These are phyloP conservation scores for Aspergillus bridgeri DNA, from an alignment of 495 filamentous ascomycete species.

Conservation along the genomic window DNA sequence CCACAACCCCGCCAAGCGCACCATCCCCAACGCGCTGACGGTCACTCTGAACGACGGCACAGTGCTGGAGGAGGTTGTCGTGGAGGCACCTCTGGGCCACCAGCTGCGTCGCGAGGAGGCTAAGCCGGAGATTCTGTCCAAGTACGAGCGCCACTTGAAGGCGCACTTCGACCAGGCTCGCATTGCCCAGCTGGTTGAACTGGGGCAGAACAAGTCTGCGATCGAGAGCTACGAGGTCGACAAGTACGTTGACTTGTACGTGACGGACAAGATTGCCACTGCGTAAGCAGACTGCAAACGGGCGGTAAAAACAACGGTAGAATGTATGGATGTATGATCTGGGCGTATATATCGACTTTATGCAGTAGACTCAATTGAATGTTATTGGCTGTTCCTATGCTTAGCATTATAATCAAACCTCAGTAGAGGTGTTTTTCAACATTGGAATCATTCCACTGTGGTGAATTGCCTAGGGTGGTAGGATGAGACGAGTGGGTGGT, in stretches of 20 bases:
- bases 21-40: constrained; percentile 92
- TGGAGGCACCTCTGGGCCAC: constrained; percentile 94
- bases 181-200: constrained; percentile 72
- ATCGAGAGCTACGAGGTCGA: constrained; percentile 83
- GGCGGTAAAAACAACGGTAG: background rate
- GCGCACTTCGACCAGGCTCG: constrained; percentile 74
- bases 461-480: too few species aligned
- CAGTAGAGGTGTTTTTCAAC: too few species aligned
- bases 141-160: constrained; percentile 88
- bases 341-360: background rate
- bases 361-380: background rate
- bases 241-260: constrained; percentile 91
- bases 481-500: too few species aligned
- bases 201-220: constrained; percentile 67
- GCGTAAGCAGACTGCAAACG: constrained; percentile 3
- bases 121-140: constrained; percentile 90
- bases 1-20: constrained; percentile 86
- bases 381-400: too few species aligned
- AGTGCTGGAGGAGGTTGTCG: constrained; percentile 83
- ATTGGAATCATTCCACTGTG: too few species aligned
- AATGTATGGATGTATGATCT: background rate
- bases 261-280: constrained; percentile 56
- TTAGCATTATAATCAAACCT: too few species aligned
- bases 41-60: constrained; percentile 94
- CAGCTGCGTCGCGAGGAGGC: constrained; percentile 89